Conservation (phyloP, 2,329 filamentous ascomycete species). For the Nemania sp. region DNA sequence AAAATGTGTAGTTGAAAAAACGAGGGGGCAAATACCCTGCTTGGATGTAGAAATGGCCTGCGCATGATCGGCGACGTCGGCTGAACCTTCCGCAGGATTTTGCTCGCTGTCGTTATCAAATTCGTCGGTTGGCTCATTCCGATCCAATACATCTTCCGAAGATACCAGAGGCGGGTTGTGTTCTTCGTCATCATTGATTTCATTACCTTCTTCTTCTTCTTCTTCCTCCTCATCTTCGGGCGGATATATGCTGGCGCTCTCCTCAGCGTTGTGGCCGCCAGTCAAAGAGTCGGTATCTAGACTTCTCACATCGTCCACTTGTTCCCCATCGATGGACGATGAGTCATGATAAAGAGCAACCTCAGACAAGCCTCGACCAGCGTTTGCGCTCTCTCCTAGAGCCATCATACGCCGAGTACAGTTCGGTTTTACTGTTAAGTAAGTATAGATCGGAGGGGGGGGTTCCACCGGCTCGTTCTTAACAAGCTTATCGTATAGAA, state of each 20-base stretch:
- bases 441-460: constrained; percentile 38
- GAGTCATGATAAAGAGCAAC: constrained; percentile 40
- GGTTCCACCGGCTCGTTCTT: constrained; percentile 37
- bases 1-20: constrained; percentile 3
- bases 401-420: constrained; percentile 41
- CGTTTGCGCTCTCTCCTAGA: constrained; percentile 39
- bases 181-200: constrained; percentile 32
- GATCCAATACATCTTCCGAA: neutral
- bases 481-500: constrained; percentile 39
- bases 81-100: constrained; percentile 21
- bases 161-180: constrained; percentile 9
- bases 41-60: constrained; percentile 32
- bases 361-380: constrained; percentile 41
- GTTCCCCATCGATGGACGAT: constrained; percentile 29
- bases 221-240: constrained; percentile 28
- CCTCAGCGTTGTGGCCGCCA: constrained; percentile 22
- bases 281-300: constrained; percentile 24
- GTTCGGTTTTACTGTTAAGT: constrained; percentile 41
- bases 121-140: constrained; percentile 12
- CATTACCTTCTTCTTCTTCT: constrained; percentile 18
- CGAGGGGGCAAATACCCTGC: constrained; percentile 36
- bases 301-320: constrained; percentile 18
- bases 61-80: constrained; percentile 33
- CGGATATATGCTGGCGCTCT: constrained; percentile 28
- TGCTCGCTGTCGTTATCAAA: constrained; percentile 9